Conservation (phyloP, 345 rosid species). For the Euclidium syriacum region DNA sequence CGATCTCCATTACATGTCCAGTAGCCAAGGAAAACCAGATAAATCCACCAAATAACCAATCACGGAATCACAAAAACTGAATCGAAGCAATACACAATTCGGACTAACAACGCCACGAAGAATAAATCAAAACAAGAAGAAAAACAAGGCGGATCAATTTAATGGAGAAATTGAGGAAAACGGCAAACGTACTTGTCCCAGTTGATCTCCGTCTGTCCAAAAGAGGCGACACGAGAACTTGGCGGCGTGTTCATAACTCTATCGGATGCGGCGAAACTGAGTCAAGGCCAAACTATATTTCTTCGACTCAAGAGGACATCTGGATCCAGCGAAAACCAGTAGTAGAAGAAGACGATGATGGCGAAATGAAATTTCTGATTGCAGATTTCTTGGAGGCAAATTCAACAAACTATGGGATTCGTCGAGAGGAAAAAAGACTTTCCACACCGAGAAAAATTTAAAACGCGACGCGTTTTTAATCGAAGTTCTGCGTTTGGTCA, state of each 20-base stretch:
- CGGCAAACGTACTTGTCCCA: conserved; percentile 81
- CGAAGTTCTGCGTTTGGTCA: neutral
- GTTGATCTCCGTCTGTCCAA: conserved; percentile 85
- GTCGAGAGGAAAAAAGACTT: conserved; percentile 1
- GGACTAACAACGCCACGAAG: neutral
- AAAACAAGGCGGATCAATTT: neutral
- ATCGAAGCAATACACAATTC: conserved; percentile 8
- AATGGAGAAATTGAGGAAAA: neutral
- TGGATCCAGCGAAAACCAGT: neutral
- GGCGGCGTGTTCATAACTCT: conserved; percentile 51
- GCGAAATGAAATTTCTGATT: neutral
- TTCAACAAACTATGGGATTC: conserved; percentile 15
- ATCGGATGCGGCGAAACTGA: conserved; percentile 4
- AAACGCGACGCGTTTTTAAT: conserved; percentile 23
- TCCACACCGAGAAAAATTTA: neutral
- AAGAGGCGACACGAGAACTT: conserved; percentile 43
- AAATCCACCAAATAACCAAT: conserved; percentile 6
- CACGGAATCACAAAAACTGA: conserved; percentile 13
- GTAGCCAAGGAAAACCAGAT: neutral
- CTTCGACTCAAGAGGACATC: conserved; percentile 11
- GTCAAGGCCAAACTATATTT: neutral
- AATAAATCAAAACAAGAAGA: neutral
- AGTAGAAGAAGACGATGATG: conserved; percentile 3
- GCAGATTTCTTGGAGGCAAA: conserved; percentile 32
- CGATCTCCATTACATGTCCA: neutral